Base-by-base conservation (phyloP, 495 filamentous ascomycete species). In the Penicillium riverlandense region DNA sequence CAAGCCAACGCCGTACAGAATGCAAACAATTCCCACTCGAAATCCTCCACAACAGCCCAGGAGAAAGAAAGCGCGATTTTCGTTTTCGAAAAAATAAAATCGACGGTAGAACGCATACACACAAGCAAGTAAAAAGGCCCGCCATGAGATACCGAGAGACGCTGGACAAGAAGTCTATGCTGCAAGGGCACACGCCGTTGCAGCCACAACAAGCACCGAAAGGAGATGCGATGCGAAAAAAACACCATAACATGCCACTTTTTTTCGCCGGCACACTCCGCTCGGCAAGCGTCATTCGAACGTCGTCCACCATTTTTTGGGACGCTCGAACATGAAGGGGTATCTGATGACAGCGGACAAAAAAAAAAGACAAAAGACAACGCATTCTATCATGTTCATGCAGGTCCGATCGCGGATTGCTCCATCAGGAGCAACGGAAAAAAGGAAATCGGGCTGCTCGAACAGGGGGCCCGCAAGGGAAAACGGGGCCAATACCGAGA, bases 321-420 rank as follows among this genome's bases (percentile, higher is more conserved):
- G 51, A 64, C 59, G 63, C 58, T 64, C 59, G 62, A 66, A 66
- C 61, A 65, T 54, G 65, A 65, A 57, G 57, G 77, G 79, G 79
- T 82, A 83, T 80, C 74, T 76, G 69, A 67, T 67, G 60, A 63
- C 67, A 72, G 64, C 70, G 69, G 65, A 67, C 63, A 62, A 48
- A 34, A 34, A 48, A 52, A 43, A 48, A 37, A 47, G n/a, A 32
- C 58, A 52, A 65, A 84, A 81, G 73, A 72, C 75, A 84, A 84
- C 82, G 82, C 81, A 83, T 73, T 88, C 84, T 88, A 86, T 85
- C 69, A 71, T 79, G 79, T 84, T 78, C 79, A 74, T 73, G 74
- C 73, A 75, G 72, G 70, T 64, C 69, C 58, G 68, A 70, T 54
- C 68, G 65, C 56, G 55, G 59, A 54, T 67, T 67, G 65, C 65